Evolutionary conservation across 169 alveolate genomes (phyloP), one percentile per base, ranked within the genome.

Genomic region (Ichthyophthirius multifiliis): DNA sequence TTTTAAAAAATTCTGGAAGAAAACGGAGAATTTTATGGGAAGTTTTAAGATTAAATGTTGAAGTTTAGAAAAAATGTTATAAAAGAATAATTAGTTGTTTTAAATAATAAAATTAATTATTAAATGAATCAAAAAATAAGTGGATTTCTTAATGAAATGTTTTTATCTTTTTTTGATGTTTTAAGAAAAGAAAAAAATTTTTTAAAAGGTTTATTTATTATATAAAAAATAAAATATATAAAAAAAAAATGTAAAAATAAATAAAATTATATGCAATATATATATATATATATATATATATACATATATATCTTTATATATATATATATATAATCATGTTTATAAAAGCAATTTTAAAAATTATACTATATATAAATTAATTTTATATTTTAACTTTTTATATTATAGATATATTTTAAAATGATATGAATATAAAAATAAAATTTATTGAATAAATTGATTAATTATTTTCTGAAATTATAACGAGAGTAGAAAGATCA

Each of bases 161-260:
- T 55, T 55, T 55, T 55, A 27, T 55, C 71, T 15, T 55, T 55
- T 27, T 55, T 55, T 27, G 71, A 55, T 10, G 31, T 55, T 27
- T 27, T 55, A 27, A 55, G 71, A 27, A 55, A 16, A 15, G 71
- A 55, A 55, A 55, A 55, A 27, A 39, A 34, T 27, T 55, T 55
- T 55, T 27, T 55, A 39, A 55, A 39, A 55, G 71, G 71, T 55
- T n/a, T n/a, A n/a, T n/a, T n/a, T n/a, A n/a, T n/a, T n/a, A n/a
- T n/a, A n/a, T n/a, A n/a, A n/a, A n/a, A n/a, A n/a, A n/a, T n/a
- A n/a, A n/a, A n/a, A n/a, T n/a, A n/a, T n/a, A n/a, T n/a, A n/a
- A n/a, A n/a, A n/a, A n/a, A n/a, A n/a, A n/a, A n/a, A n/a, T n/a
- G n/a, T n/a, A n/a, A n/a, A n/a, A n/a, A n/a, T n/a, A n/a, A n/a